Evolutionary conservation across 805 yeast species (phyloP).

Genomic region (Metschnikowia drakensbergensis): DNA sequence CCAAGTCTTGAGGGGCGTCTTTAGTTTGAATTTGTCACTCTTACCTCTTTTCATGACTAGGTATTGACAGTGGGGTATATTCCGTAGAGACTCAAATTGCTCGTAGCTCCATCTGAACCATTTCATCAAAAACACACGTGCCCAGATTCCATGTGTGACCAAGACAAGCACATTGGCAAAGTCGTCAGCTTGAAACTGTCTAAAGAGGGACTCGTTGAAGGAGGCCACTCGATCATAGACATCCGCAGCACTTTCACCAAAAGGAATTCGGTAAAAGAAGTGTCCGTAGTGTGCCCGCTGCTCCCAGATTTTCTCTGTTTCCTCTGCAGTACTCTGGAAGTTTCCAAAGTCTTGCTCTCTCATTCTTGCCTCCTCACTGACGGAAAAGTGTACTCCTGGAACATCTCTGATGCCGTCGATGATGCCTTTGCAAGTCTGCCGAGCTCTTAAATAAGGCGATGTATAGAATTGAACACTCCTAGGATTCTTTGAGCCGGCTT

Average conservation of each 20-base stretch:
- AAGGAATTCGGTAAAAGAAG: conserved; percentile 79
- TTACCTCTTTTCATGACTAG: conserved; percentile 67
- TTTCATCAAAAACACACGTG: conserved; percentile 86
- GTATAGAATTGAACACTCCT: conserved; percentile 68
- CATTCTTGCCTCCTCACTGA: conserved; percentile 85
- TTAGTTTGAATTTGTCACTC: conserved; percentile 50
- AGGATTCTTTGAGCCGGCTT: conserved; percentile 15
- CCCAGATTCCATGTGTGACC: conserved; percentile 94
- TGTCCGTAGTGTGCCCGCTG: conserved; percentile 84
- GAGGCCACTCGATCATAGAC: conserved; percentile 89
- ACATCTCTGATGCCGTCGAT: conserved; percentile 52
- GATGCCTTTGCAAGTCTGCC: conserved; percentile 77
- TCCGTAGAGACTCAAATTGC: conserved; percentile 76
- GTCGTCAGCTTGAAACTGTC: conserved; percentile 67
- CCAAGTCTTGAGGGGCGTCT: conserved; percentile 71
- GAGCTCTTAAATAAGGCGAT: conserved; percentile 79
- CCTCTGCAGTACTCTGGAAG: conserved; percentile 72
- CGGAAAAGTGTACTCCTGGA: conserved; percentile 43
- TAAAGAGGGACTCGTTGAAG: conserved; percentile 79
- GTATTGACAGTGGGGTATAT: conserved; percentile 82
- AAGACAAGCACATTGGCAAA: conserved; percentile 80
- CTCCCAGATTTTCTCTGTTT: conserved; percentile 77
- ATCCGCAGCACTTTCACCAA: conserved; percentile 95
- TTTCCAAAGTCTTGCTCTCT: conserved; percentile 96
- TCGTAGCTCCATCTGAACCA: conserved; percentile 95